Evolutionary conservation across 129 eudicot genomes (phyloP).

Genomic region (Saposhnikovia divaricata): DNA sequence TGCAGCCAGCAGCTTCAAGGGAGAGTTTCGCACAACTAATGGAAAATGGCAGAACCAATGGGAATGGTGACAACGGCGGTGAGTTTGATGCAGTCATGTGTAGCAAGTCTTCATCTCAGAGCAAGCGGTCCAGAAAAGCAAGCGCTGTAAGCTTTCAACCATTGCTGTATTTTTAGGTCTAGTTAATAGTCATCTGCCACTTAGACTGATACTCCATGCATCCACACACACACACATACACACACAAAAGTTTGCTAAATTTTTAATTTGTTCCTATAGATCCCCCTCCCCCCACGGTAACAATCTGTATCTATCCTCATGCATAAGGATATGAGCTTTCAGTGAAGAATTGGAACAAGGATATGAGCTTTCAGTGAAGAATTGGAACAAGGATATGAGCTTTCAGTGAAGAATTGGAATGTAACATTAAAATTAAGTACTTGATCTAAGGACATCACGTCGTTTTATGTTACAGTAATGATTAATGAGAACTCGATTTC

Average conservation of each 20-base stretch:
- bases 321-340: background rate
- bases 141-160: constrained; percentile 58
- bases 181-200: background rate
- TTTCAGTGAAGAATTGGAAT: background rate
- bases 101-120: constrained; percentile 57
- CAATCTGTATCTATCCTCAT: background rate
- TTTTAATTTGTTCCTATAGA: background rate
- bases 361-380: background rate
- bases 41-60: constrained; percentile 35
- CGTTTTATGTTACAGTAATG: background rate
- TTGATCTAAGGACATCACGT: background rate
- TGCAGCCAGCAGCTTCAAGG: constrained; percentile 82
- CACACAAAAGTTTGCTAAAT: background rate
- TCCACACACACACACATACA: background rate
- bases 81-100: constrained; percentile 36
- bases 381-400: background rate
- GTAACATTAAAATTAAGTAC: background rate
- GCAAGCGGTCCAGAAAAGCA: constrained; percentile 69
- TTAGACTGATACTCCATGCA: background rate
- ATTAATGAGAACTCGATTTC: background rate
- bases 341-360: too few species aligned
- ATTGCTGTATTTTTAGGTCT: background rate
- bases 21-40: constrained; percentile 70
- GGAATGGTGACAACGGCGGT: constrained; percentile 29
- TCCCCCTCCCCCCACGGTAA: too few species aligned